Conservation (phyloP, 257 asterid species). For the Solanum pimpinellifolium region DNA sequence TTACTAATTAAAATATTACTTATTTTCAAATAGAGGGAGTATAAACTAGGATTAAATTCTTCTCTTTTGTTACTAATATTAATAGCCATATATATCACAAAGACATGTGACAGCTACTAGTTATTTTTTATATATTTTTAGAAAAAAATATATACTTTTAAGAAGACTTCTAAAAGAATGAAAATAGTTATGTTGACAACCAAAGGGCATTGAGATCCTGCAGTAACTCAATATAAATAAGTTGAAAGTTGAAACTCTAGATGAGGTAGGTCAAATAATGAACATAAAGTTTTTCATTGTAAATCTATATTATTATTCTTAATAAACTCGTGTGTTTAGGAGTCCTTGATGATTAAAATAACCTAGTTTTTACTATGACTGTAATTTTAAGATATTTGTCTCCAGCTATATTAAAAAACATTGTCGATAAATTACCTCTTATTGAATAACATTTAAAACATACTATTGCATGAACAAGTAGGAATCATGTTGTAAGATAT, state of each 20-base stretch:
- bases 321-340: neutral
- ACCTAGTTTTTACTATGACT: neutral
- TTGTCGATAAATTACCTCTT: neutral
- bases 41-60: neutral
- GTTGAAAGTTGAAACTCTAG: neutral
- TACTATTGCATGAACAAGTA: neutral
- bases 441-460: neutral
- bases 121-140: too few species aligned
- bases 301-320: too few species aligned
- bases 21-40: neutral
- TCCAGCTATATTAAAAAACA: neutral
- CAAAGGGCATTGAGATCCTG: neutral
- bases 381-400: neutral
- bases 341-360: neutral
- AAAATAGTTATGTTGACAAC: neutral
- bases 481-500: neutral
- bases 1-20: neutral
- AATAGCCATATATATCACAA: neutral
- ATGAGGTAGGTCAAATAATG: neutral
- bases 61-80: neutral
- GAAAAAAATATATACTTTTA: neutral
- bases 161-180: neutral
- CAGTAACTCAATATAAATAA: neutral
- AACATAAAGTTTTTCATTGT: too few species aligned
- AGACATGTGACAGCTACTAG: neutral